Conservation (phyloP, 2,329 filamentous ascomycete species). For the Penicillium aurantiogriseum region DNA sequence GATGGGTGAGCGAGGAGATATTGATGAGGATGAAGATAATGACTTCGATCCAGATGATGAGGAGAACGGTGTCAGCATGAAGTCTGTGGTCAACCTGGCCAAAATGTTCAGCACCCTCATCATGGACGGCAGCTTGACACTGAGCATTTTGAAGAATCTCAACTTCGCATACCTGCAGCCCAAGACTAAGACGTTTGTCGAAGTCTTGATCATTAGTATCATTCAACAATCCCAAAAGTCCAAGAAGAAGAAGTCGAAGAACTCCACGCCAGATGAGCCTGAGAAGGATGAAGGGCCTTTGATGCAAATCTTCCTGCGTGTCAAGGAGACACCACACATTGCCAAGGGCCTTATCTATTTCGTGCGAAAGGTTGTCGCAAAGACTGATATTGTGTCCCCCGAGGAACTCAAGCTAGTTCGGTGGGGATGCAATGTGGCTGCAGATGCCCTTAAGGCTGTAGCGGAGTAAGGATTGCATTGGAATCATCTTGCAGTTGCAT, state of each 20-base stretch:
- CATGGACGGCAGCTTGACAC: conserved; percentile 56
- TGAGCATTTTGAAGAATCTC: conserved; percentile 62
- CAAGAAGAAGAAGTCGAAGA: conserved; percentile 27
- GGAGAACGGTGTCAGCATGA: conserved; percentile 51
- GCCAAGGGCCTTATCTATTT: conserved; percentile 76
- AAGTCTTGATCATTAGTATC: conserved; percentile 73
- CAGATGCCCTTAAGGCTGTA: conserved; percentile 42
- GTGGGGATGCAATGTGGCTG: conserved; percentile 44
- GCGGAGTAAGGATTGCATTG: conserved; percentile 18
- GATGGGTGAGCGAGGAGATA: conserved; percentile 68
- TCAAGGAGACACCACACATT: conserved; percentile 64
- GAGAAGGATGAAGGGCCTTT: conserved; percentile 57
- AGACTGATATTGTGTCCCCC: conserved; percentile 57
- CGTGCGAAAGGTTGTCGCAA: conserved; percentile 69
- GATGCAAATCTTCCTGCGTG: conserved; percentile 64
- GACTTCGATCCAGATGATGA: conserved; percentile 54
- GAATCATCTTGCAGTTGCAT: conserved; percentile 3
- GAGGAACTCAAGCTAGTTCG: conserved; percentile 53
- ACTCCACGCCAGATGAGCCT: conserved; percentile 22
- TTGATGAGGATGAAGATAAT: conserved; percentile 62
- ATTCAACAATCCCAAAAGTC: conserved; percentile 64
- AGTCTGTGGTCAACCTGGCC: conserved; percentile 65
- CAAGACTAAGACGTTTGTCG: conserved; percentile 74
- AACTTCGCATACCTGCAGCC: conserved; percentile 75
- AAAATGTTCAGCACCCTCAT: conserved; percentile 65